Percentiles rank a stretch among this genome's conserved stretches.
These are phyloP conservation scores for Ustilago trichophora DNA, from an alignment of 1,284 basidiomycete species.

Conservation along the genomic window DNA sequence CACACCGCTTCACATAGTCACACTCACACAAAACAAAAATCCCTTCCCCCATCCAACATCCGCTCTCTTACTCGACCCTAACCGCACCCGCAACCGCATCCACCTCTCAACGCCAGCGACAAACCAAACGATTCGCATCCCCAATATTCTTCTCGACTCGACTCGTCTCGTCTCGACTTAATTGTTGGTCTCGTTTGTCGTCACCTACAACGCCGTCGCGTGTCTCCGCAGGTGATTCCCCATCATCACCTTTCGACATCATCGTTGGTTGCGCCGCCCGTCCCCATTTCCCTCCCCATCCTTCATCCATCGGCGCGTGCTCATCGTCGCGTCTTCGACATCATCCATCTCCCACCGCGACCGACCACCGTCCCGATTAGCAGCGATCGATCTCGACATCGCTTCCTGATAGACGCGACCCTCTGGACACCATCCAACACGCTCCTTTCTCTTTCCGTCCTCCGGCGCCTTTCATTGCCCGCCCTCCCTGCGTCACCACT, in stretches of 20 bases:
- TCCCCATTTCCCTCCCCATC: background rate
- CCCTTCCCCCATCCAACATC: constrained; percentile 22
- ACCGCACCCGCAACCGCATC: constrained; percentile 12
- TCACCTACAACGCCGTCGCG: constrained; percentile 12
- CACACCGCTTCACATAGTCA: constrained; percentile 4
- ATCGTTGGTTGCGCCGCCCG: too few species aligned
- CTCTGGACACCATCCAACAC: background rate
- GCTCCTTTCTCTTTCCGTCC: background rate
- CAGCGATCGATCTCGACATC: background rate
- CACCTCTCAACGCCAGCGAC: constrained; percentile 20
- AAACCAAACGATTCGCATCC: constrained; percentile 7
- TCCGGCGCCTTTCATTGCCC: background rate
- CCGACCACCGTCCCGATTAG: background rate
- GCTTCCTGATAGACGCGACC: constrained; percentile 7
- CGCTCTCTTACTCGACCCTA: background rate
- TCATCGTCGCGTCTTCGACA: constrained; percentile 17
- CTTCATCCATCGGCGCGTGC: constrained; percentile 17
- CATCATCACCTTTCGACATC: constrained; percentile 5
- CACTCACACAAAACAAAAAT: too few species aligned
- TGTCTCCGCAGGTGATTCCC: constrained; percentile 18
- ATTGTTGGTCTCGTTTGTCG: constrained; percentile 18
- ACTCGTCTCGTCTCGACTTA: background rate
- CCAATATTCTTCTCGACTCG: constrained; percentile 28
- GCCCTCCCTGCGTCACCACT: background rate
- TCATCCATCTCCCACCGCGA: constrained; percentile 1